These are phyloP conservation scores for Ananas comosus DNA, from an alignment of 176 grass and related monocot genomes.

Conservation along the genomic window DNA sequence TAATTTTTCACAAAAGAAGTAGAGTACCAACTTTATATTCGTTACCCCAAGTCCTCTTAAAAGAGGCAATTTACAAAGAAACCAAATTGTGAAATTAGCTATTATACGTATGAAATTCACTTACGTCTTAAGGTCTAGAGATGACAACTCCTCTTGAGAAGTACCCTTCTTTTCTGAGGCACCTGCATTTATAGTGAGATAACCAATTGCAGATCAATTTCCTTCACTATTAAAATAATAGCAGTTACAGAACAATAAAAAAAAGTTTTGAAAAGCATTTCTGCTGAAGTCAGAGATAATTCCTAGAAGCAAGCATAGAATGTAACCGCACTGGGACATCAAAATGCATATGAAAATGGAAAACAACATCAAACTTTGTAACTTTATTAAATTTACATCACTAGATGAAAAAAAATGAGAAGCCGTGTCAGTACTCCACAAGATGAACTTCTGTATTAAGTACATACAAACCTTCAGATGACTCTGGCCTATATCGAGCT, in stretches of 20 bases:
- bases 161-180: conserved; percentile 34
- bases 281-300: neutral
- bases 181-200: conserved; percentile 41
- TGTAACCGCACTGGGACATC: neutral
- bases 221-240: neutral
- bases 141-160: conserved; percentile 35
- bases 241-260: neutral
- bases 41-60: too few relatives aligned
- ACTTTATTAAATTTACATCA: neutral
- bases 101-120: conserved; percentile 19
- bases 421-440: conserved; percentile 6
- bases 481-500: conserved; percentile 59
- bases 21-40: too few relatives aligned
- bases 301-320: neutral
- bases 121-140: conserved; percentile 63
- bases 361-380: neutral
- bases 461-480: conserved; percentile 57
- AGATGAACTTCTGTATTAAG: conserved; percentile 14
- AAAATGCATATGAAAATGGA: neutral
- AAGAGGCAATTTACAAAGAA: neutral
- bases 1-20: too few relatives aligned
- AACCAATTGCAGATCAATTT: conserved; percentile 1
- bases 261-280: neutral
- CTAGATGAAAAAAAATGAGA: conserved; percentile 10
- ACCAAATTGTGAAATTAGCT: neutral